Evolutionary conservation across 495 filamentous ascomycete species (phyloP).

Genomic region (Bacidia gigantensis): DNA sequence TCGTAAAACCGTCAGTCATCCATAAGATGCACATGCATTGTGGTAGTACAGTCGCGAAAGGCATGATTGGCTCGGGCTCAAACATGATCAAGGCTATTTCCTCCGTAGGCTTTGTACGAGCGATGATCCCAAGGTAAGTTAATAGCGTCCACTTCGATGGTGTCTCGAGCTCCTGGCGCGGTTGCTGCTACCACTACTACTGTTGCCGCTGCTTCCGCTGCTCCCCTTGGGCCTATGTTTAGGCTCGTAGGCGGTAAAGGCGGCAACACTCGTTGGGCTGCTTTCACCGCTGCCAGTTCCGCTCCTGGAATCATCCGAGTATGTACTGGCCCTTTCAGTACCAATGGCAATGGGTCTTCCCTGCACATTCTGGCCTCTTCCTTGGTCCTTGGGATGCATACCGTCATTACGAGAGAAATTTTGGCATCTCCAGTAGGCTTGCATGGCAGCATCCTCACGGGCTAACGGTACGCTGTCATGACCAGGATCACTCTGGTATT

Average conservation of each 20-base stretch:
- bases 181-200: conserved; percentile 2
- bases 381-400: conserved; percentile 60
- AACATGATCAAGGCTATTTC: not conserved
- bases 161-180: conserved; percentile 13
- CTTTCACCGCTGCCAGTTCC: conserved; percentile 42
- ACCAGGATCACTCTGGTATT: conserved; percentile 84
- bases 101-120: not conserved
- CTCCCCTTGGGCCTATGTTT: conserved; percentile 5
- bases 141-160: conserved; percentile 9
- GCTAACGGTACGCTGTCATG: conserved; percentile 71
- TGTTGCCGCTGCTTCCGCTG: conserved; percentile 9
- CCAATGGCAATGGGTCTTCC: conserved; percentile 68
- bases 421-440: conserved; percentile 93
- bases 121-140: not conserved
- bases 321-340: conserved; percentile 37
- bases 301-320: conserved; percentile 33
- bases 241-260: conserved; percentile 17
- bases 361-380: conserved; percentile 56
- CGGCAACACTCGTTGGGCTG: conserved; percentile 40
- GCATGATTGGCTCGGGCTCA: not conserved
- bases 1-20: not conserved
- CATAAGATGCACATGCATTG: not conserved
- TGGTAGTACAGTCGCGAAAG: not conserved
- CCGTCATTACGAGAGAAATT: conserved; percentile 98
- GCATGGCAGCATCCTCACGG: conserved; percentile 89